Conservation (phyloP, 495 filamentous ascomycete species). For the Penicillium nucicola region DNA sequence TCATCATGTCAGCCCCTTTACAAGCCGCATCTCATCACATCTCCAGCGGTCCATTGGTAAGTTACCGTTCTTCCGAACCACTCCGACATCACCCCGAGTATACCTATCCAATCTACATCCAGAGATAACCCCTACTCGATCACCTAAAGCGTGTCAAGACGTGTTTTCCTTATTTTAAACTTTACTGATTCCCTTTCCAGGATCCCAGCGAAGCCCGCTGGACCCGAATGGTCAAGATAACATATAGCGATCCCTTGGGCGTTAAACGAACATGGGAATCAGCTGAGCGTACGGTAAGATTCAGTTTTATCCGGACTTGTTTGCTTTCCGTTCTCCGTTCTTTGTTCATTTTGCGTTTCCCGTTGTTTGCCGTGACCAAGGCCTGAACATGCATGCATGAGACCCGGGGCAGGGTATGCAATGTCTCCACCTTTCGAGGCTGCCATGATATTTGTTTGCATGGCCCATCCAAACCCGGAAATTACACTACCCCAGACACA, state of each 20-base stretch:
- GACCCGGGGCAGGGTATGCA: not conserved
- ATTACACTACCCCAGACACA: too few species aligned
- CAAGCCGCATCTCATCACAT: slow-evolving; percentile 42
- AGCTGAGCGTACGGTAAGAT: slow-evolving; percentile 61
- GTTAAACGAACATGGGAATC: slow-evolving; percentile 76
- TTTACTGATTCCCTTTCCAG: slow-evolving; percentile 23
- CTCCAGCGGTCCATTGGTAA: slow-evolving; percentile 48
- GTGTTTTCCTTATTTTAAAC: not conserved
- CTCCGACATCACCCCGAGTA: slow-evolving; percentile 13
- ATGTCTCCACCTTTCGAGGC: too few species aligned
- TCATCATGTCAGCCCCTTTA: slow-evolving; percentile 20
- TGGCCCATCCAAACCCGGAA: too few species aligned
- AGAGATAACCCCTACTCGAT: too few species aligned
- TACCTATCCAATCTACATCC: not conserved
- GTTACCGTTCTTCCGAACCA: slow-evolving; percentile 18
- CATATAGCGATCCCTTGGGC: slow-evolving; percentile 69
- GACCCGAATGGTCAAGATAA: slow-evolving; percentile 68
- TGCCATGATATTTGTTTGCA: too few species aligned
- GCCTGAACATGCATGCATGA: not conserved
- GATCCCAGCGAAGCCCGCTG: slow-evolving; percentile 64
- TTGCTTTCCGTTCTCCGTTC: not conserved
- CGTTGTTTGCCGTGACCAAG: not conserved
- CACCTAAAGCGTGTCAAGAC: not conserved
- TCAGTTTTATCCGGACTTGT: not conserved
- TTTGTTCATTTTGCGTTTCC: slow-evolving; percentile 1